Evolutionary conservation across 768 basidiomycete species (phyloP).

Genomic region (Suillus subalutaceus): DNA sequence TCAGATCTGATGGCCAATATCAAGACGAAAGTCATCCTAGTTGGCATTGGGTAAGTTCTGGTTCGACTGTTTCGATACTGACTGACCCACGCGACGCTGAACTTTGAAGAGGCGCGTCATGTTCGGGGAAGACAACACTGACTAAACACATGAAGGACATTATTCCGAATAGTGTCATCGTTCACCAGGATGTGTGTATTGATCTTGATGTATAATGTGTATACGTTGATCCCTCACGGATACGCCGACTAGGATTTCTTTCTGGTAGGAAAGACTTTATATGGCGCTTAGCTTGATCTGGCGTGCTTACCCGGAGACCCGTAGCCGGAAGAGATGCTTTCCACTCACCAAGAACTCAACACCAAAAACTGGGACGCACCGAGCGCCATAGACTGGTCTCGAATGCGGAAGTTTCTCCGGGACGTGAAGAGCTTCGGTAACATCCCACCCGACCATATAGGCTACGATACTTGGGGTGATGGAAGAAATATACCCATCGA

Average conservation of each 20-base stretch:
- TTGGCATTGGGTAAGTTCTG: constrained; percentile 58
- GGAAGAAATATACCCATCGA: constrained; percentile 72
- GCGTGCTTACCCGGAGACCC: background rate
- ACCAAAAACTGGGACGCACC: constrained; percentile 96
- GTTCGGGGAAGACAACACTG: constrained; percentile 96
- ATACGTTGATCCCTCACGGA: constrained; percentile 10
- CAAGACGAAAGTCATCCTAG: constrained; percentile 35
- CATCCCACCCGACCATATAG: constrained; percentile 71
- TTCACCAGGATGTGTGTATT: constrained; percentile 86
- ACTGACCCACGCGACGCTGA: background rate
- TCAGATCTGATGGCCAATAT: constrained; percentile 18
- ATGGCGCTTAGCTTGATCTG: background rate
- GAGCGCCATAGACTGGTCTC: constrained; percentile 87
- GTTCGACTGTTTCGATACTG: background rate
- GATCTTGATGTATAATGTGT: background rate
- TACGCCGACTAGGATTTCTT: constrained; percentile 91
- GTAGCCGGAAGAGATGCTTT: constrained; percentile 32
- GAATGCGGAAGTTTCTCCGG: constrained; percentile 63
- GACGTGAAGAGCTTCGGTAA: constrained; percentile 67
- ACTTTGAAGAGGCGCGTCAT: constrained; percentile 75
- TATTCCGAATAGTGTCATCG: constrained; percentile 77
- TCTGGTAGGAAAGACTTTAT: constrained; percentile 55
- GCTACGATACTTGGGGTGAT: constrained; percentile 89
- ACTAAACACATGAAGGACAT: constrained; percentile 83
- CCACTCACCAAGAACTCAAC: constrained; percentile 59